phyloP scores from a whole-genome alignment of 164 flowering plant species.

The Vitis labrusca region DNA sequence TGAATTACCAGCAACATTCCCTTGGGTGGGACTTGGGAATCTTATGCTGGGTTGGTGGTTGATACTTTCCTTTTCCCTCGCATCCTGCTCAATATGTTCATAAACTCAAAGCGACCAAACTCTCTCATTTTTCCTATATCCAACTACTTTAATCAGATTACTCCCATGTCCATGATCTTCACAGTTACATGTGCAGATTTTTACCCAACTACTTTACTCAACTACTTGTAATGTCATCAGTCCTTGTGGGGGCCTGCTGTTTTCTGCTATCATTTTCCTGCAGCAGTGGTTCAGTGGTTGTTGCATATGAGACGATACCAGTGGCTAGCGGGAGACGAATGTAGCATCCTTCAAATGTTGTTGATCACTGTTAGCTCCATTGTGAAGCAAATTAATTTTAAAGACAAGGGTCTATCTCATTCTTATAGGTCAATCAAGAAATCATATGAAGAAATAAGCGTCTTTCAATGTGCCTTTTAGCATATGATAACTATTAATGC shows the following conservation, averaged over 20 bases:
- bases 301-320: conserved; percentile 46
- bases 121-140: conserved; percentile 47
- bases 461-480: no score
- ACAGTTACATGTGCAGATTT: conserved; percentile 29
- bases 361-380: no score
- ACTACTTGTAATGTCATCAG: conserved; percentile 65
- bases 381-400: no score
- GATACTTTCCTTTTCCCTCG: conserved; percentile 74
- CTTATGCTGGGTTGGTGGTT: conserved; percentile 62
- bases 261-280: conserved; percentile 46
- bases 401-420: no score
- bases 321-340: neutral
- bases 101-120: conserved; percentile 34
- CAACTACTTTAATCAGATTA: conserved; percentile 49
- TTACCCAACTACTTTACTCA: conserved; percentile 36
- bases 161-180: conserved; percentile 70
- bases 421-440: no score
- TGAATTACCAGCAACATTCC: conserved; percentile 17
- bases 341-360: no score
- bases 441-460: no score
- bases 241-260: conserved; percentile 39
- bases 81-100: conserved; percentile 52
- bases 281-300: conserved; percentile 69
- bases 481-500: no score
- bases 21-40: conserved; percentile 40